Percentiles rank a stretch among this genome's conserved stretches.
Conservation (phyloP, 106 monocot species). For the Acorus calamus region DNA sequence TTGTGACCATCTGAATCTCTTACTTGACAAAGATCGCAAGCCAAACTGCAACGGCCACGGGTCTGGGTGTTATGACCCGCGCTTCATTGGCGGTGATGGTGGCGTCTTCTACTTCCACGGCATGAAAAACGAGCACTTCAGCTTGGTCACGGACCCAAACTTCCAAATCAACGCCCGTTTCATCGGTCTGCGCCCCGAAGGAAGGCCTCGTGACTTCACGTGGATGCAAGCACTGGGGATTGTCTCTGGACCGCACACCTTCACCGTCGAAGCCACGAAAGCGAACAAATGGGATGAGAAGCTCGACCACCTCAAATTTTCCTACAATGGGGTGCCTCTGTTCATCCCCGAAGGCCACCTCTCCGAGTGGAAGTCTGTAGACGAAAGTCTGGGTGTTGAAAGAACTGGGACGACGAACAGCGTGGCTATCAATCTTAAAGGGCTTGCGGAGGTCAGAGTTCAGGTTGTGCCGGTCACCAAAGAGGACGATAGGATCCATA, state of each 20-base stretch:
- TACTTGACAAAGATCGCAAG: constrained; percentile 16
- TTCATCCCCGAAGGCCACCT: constrained; percentile 31
- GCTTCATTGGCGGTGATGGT: constrained; percentile 59
- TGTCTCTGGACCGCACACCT: constrained; percentile 23
- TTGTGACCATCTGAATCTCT: no score
- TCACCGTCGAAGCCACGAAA: constrained; percentile 22
- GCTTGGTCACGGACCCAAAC: constrained; percentile 30
- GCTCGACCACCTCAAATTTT: constrained; percentile 33
- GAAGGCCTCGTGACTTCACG: constrained; percentile 41
- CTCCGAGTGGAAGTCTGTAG: constrained; percentile 25
- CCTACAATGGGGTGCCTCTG: constrained; percentile 13
- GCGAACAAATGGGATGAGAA: constrained; percentile 23
- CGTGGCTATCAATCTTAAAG: constrained; percentile 18
- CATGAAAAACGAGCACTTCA: constrained; percentile 29
- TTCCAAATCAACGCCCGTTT: constrained; percentile 58
- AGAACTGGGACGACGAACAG: constrained; percentile 32
- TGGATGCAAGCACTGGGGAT: constrained; percentile 58
- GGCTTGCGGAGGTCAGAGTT: constrained; percentile 23
- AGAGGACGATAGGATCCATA: constrained; percentile 55
- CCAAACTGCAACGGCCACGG: constrained; percentile 39
- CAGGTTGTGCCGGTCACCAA: constrained; percentile 37
- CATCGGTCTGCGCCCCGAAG: constrained; percentile 33
- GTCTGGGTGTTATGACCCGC: constrained; percentile 52
- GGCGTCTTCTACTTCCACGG: constrained; percentile 61
- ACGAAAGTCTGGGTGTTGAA: constrained; percentile 17